phyloP scores from a whole-genome alignment of 164 flowering plant genomes.

The Sextonia rubra region DNA sequence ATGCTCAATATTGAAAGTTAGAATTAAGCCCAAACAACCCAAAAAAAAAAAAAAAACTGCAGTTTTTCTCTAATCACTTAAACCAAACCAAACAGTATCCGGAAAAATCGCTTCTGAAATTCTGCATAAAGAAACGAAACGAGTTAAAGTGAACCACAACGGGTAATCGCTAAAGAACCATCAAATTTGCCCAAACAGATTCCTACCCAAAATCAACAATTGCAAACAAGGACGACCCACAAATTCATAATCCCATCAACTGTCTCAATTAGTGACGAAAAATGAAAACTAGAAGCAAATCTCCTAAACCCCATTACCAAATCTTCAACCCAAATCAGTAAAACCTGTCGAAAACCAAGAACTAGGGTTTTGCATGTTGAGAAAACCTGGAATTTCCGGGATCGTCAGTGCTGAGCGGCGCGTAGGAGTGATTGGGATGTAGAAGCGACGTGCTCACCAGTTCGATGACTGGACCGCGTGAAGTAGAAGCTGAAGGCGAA shows the following conservation, averaged over 20 bases:
- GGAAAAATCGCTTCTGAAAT: background rate
- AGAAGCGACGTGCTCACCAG: conserved; percentile 39
- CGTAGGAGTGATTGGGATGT: conserved; percentile 41
- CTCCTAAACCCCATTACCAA: background rate
- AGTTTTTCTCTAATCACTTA: too few species aligned
- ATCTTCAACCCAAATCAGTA: background rate
- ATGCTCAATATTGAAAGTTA: too few species aligned
- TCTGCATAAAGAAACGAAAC: background rate
- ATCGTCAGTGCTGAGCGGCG: conserved; percentile 70
- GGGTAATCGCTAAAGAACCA: background rate
- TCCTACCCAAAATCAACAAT: background rate
- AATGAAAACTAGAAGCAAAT: background rate
- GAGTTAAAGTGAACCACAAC: background rate
- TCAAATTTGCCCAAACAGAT: background rate
- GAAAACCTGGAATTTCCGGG: conserved; percentile 36
- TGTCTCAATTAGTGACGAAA: background rate
- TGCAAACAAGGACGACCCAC: background rate
- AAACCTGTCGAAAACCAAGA: background rate
- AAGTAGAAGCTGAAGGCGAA: conserved; percentile 21
- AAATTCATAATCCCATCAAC: background rate
- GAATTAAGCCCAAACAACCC: too few species aligned
- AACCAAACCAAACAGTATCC: too few species aligned
- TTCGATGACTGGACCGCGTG: conserved; percentile 58
- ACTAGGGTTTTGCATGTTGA: background rate
- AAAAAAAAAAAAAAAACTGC: too few species aligned